Evolutionary conservation across 306 rosid species (phyloP).

Genomic region (Fragaria vesca): DNA sequence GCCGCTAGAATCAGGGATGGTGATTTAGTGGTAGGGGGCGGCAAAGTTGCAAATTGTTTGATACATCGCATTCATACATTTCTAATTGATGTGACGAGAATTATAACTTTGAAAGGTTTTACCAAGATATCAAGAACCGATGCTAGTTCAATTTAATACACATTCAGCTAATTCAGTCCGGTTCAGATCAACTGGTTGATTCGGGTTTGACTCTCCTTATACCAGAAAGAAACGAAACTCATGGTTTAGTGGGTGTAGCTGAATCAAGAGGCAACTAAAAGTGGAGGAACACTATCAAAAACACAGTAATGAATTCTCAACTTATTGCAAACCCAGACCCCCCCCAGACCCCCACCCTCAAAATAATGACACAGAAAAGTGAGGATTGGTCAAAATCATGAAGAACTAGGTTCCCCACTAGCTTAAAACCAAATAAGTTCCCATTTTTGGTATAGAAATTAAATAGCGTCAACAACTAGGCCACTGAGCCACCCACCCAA

Average conservation of each 20-base stretch:
- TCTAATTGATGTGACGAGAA: too few relatives aligned
- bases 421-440: conserved; percentile 17
- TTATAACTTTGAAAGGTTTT: background rate
- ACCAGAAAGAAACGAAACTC: background rate
- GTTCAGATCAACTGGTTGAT: background rate
- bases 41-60: too few relatives aligned
- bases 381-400: background rate
- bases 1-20: too few relatives aligned
- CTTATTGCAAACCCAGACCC: background rate
- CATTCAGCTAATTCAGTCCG: background rate
- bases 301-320: background rate
- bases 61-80: too few relatives aligned
- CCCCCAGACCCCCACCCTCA: background rate
- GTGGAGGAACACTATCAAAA: background rate
- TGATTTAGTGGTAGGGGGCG: too few relatives aligned
- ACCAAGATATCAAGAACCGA: too few relatives aligned
- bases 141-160: background rate
- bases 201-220: background rate
- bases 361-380: background rate
- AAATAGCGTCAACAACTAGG: conserved; percentile 26
- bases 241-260: background rate
- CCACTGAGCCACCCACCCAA: conserved; percentile 32
- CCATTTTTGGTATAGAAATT: conserved; percentile 31
- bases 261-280: background rate
- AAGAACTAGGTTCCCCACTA: conserved; percentile 46